phyloP scores from a whole-genome alignment of 1,284 basidiomycete species.

The Apiotrichum mycotoxinovorans region DNA sequence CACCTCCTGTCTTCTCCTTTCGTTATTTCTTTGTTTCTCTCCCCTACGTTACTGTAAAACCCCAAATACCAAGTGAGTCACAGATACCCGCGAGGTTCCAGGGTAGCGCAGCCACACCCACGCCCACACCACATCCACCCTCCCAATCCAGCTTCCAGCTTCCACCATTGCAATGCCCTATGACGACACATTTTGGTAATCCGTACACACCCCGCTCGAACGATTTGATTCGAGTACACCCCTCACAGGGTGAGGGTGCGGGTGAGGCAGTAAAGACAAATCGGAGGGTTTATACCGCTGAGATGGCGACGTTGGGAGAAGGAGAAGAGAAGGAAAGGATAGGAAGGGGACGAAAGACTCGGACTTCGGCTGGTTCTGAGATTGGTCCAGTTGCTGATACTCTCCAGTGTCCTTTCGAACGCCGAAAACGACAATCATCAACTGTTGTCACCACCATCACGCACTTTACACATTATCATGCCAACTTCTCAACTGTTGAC shows the following conservation, averaged over 20 bases:
- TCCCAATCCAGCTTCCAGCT: not conserved
- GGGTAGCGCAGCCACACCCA: too few species aligned
- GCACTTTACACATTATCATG: not conserved
- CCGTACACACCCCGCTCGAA: conserved; percentile 29
- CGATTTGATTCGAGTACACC: too few species aligned
- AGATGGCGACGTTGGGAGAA: not conserved
- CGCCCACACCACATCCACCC: not conserved
- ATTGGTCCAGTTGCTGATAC: not conserved
- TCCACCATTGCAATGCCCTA: conserved; percentile 14
- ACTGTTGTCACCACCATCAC: not conserved
- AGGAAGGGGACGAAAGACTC: not conserved
- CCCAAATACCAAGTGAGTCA: not conserved
- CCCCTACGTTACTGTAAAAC: not conserved
- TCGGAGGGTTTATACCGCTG: conserved; percentile 26
- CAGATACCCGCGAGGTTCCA: too few species aligned
- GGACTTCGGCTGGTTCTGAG: not conserved
- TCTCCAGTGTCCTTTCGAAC: not conserved
- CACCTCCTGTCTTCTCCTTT: too few species aligned
- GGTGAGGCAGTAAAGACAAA: conserved; percentile 36
- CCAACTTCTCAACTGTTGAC: not conserved
- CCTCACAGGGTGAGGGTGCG: conserved; percentile 20
- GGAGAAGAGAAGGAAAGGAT: not conserved
- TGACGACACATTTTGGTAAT: conserved; percentile 39
- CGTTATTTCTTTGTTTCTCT: too few species aligned
- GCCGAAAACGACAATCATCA: not conserved